Percentiles rank a stretch among this genome's conserved stretches.
Evolutionary conservation across 75 land plant species (phyloP).

Genomic region (Sequoia sempervirens): DNA sequence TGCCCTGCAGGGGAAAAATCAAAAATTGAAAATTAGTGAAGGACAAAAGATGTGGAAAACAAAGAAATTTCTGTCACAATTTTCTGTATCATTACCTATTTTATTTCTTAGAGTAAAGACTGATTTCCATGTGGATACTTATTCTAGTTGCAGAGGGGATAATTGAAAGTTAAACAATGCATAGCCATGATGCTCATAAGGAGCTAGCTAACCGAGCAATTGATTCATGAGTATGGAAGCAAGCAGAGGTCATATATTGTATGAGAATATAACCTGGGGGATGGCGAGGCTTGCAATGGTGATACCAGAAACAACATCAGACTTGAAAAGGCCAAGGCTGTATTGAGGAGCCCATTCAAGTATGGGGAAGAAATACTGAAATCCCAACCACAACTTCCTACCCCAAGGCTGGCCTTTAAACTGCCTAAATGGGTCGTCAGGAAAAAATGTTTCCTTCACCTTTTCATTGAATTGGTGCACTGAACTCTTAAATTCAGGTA

Average conservation of each 20-base stretch:
- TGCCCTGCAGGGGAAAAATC: slow-evolving; percentile 20
- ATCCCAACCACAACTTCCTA: slow-evolving; percentile 11
- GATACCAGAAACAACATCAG: slow-evolving; percentile 36
- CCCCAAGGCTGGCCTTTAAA: slow-evolving; percentile 26
- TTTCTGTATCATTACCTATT: not conserved
- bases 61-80: not conserved
- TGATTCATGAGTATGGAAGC: not conserved
- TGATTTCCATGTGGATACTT: not conserved
- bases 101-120: not conserved
- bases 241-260: not conserved
- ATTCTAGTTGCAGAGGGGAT: slow-evolving; percentile 1
- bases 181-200: not conserved
- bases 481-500: slow-evolving; percentile 7
- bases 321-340: slow-evolving; percentile 12
- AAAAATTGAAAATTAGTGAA: not conserved
- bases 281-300: slow-evolving; percentile 54
- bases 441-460: slow-evolving; percentile 31
- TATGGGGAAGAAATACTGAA: slow-evolving; percentile 37
- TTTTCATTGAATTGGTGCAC: not conserved
- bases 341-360: slow-evolving; percentile 32
- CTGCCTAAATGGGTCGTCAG: slow-evolving; percentile 39
- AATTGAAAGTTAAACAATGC: not conserved
- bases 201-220: not conserved
- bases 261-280: slow-evolving; percentile 26
- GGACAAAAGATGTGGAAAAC: not conserved